Percentiles rank a stretch among this genome's conserved stretches.
phyloP scores from a whole-genome alignment of 129 eudicot genomes.

The Helichrysum umbraculigerum region DNA sequence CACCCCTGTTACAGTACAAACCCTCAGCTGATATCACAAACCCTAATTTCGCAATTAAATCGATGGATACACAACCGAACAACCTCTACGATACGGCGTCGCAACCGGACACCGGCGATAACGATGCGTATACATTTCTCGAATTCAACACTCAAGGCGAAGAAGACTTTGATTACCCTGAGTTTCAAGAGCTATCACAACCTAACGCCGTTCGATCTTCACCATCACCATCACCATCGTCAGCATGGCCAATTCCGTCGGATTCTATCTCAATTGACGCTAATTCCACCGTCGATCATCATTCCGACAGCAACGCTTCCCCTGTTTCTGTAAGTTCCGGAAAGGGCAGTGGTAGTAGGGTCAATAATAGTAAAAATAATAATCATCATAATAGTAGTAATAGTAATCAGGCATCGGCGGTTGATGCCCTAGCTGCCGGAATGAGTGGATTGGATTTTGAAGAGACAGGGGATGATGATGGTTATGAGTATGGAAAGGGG shows the following conservation, averaged over 20 bases:
- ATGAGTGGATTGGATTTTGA: constrained; percentile 93
- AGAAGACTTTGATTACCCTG: constrained; percentile 66
- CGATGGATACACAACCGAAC: constrained; percentile 64
- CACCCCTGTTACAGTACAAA: constrained; percentile 19
- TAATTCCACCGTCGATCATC: constrained; percentile 42
- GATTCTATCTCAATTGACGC: constrained; percentile 49
- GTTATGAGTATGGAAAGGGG: constrained; percentile 73
- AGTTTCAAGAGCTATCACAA: constrained; percentile 74
- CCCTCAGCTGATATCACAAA: background rate
- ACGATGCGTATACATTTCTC: constrained; percentile 85
- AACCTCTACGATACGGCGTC: constrained; percentile 84
- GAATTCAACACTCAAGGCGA: constrained; percentile 84
- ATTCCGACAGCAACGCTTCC: constrained; percentile 48
- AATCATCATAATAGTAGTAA: constrained; percentile 18
- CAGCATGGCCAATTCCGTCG: constrained; percentile 70
- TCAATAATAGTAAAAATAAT: background rate
- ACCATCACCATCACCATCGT: constrained; percentile 15
- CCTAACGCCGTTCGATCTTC: constrained; percentile 53
- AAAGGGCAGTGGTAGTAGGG: constrained; percentile 33
- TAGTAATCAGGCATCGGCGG: constrained; percentile 46
- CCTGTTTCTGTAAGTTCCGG: constrained; percentile 41
- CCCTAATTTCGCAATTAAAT: background rate
- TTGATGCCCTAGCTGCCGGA: constrained; percentile 82
- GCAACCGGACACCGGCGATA: constrained; percentile 86
- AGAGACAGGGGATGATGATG: constrained; percentile 64